Base-by-base conservation (phyloP, 805 yeast genomes). In the Lipomyces sp. region DNA sequence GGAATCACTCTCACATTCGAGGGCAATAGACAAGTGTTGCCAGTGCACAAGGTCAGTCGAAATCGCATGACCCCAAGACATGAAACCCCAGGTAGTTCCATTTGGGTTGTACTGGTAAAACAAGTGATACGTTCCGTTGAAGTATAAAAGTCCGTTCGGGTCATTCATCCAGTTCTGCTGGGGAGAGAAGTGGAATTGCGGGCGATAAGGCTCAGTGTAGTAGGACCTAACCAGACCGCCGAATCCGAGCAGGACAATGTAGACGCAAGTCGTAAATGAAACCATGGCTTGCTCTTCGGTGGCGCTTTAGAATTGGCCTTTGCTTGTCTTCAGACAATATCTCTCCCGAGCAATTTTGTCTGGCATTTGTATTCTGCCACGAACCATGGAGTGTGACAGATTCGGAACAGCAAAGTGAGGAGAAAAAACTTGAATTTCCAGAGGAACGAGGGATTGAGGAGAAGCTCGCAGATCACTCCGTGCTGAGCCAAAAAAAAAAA, bases 11-110 rank as follows among this genome's bases (percentile, higher is more conserved):
- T 51, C 34, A 51, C 34, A 29, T n/a, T 51, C 54, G 54, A 51
- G 54, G n/a, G 54, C 54, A 32, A 51, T 51, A 15, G 54, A 33
- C 54, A 29, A 51, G 32, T 51, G 54, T 34, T 51, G 2, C 62
- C 62, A 59, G 48, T n/a, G 32, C 39, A 59, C 56, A 15, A 51
- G 62, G 18, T 59, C 58, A 13, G 37, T 29, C 33, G 62, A 59
- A 33, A 51, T 42, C 1, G 62, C 60, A 42, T 59, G 62, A 3
- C 62, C 62, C 62, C 62, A 59, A 3, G 58, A 33, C 24, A 59
- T 59, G 39, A 30, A 18, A 10, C 58, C 62, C 62, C 62, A 59
- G 39, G 33, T 29, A 2, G 60, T 33, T 15, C 48, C 45, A 18
- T 59, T 50, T 6, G 62, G 62, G 29, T 59, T 50, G 30, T 50